Evolutionary conservation across 306 rosid species (phyloP).

Genomic region (Ceratonia siliqua): DNA sequence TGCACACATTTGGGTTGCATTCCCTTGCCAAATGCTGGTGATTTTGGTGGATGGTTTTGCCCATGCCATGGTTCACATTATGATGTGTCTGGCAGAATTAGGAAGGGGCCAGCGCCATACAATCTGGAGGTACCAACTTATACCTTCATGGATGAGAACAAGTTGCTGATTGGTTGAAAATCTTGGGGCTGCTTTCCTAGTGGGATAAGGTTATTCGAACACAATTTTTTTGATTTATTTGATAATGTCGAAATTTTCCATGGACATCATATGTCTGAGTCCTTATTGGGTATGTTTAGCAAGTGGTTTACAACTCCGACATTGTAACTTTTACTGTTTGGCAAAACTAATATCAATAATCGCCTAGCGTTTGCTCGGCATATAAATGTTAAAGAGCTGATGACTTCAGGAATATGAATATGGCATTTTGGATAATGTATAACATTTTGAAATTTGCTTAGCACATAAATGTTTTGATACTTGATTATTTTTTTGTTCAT

Average conservation of each 20-base stretch:
- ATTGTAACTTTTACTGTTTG: constrained; percentile 25
- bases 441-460: background rate
- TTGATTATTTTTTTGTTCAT: background rate
- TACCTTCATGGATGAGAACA: constrained; percentile 60
- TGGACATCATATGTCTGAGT: constrained; percentile 18
- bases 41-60: constrained; percentile 83
- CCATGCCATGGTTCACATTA: constrained; percentile 85
- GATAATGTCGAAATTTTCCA: constrained; percentile 47
- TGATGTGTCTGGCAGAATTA: constrained; percentile 71
- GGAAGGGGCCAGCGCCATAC: constrained; percentile 82
- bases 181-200: constrained; percentile 13
- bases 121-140: constrained; percentile 82
- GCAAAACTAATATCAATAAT: constrained; percentile 38
- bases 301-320: constrained; percentile 37
- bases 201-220: constrained; percentile 2
- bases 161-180: constrained; percentile 62
- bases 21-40: constrained; percentile 86
- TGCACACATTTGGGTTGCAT: constrained; percentile 81
- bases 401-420: constrained; percentile 17
- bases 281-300: constrained; percentile 11
- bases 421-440: constrained; percentile 4
- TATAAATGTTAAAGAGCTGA: constrained; percentile 10
- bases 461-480: background rate
- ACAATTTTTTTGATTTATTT: constrained; percentile 29
- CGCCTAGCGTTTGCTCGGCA: constrained; percentile 34